Conservation (phyloP, 257 asterid genomes). For the Nemophila menziesii region DNA sequence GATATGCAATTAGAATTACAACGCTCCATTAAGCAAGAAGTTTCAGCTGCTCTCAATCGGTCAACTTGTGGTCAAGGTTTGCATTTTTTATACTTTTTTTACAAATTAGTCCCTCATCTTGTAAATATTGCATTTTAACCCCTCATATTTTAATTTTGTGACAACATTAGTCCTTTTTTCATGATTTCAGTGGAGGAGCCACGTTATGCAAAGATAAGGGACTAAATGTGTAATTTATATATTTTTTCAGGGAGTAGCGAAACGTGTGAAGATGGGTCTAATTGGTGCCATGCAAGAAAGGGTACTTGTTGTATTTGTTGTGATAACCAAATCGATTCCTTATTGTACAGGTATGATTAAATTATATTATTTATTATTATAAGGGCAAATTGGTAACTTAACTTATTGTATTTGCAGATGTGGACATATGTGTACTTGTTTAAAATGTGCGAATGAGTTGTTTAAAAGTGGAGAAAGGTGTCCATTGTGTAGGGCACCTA, state of each 20-base stretch:
- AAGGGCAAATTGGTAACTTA: background rate
- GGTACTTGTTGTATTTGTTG: conserved; percentile 97
- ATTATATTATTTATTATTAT: background rate
- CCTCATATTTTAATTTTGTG: too few relatives aligned
- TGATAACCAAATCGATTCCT: conserved; percentile 81
- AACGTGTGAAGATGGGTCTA: conserved; percentile 70
- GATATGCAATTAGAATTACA: conserved; percentile 98
- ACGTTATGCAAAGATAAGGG: too few relatives aligned
- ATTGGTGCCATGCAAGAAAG: conserved; percentile 74
- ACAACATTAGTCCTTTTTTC: too few relatives aligned
- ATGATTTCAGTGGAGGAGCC: too few relatives aligned
- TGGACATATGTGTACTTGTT: conserved; percentile 98
- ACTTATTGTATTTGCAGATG: conserved; percentile 39
- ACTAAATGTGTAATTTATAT: too few relatives aligned
- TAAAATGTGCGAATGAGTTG: conserved; percentile 79
- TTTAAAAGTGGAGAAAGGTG: conserved; percentile 80
- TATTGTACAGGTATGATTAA: conserved; percentile 78
- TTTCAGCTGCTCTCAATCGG: conserved; percentile 87
- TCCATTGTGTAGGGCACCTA: conserved; percentile 89
- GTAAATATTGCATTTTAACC: too few relatives aligned
- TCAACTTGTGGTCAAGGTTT: conserved; percentile 70
- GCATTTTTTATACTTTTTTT: conserved; percentile 11
- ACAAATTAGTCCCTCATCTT: too few relatives aligned
- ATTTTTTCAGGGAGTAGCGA: conserved; percentile 51
- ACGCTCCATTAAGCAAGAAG: conserved; percentile 90